phyloP scores from a whole-genome alignment of 805 yeast genomes.

The Yarrowia osloensis region DNA sequence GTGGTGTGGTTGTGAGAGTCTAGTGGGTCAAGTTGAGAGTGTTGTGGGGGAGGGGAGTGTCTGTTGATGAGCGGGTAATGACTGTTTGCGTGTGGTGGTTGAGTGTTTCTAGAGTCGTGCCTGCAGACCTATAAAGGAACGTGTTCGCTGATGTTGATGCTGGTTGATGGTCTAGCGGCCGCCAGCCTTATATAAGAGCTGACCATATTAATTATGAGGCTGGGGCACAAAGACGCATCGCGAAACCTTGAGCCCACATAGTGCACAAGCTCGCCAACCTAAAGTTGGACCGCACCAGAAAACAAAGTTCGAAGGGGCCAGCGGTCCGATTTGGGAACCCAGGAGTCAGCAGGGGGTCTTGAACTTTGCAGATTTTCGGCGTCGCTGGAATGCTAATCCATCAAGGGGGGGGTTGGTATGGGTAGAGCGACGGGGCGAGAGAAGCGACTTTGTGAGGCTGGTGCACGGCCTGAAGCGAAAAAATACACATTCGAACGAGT shows the following conservation, averaged over 20 bases:
- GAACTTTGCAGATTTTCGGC: not conserved
- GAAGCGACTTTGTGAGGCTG: not conserved
- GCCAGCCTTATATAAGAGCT: constrained; percentile 1
- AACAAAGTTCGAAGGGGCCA: not conserved
- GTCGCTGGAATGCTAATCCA: constrained; percentile 9
- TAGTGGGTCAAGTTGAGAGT: not conserved
- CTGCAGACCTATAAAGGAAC: constrained; percentile 9
- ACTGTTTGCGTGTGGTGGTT: not conserved
- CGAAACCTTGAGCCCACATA: not conserved
- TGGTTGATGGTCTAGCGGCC: not conserved
- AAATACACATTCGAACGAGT: too few species aligned
- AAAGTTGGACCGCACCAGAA: not conserved
- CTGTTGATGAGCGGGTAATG: not conserved
- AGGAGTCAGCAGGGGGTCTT: constrained; percentile 29
- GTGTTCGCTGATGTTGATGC: not conserved
- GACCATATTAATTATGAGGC: constrained; percentile 28
- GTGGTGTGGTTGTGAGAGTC: not conserved
- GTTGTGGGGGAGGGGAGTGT: not conserved
- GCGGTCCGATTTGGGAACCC: constrained; percentile 24
- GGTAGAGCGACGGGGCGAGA: not conserved
- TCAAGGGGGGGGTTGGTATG: constrained; percentile 6
- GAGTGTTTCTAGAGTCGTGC: not conserved
- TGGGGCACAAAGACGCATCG: constrained; percentile 27
- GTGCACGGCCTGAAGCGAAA: too few species aligned
- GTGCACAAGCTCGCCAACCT: constrained; percentile 12